These are phyloP conservation scores for Neofusicoccum kwambonambiense DNA, from an alignment of 2,329 filamentous ascomycete genomes.

Conservation along the genomic window DNA sequence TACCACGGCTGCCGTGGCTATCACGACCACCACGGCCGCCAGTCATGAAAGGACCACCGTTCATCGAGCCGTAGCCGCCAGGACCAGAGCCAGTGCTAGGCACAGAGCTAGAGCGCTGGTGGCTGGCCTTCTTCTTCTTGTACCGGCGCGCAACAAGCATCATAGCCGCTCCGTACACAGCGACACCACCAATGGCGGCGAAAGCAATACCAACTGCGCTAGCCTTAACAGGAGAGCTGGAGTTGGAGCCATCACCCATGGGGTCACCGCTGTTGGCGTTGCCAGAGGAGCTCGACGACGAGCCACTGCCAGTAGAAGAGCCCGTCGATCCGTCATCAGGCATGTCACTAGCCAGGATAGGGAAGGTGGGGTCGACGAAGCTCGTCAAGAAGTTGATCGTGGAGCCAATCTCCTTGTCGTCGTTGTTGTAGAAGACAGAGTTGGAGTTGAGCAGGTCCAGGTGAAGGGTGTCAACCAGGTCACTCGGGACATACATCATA, in stretches of 20 bases:
- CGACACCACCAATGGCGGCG: conserved; percentile 74
- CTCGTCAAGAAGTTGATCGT: conserved; percentile 72
- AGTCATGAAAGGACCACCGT: conserved; percentile 49
- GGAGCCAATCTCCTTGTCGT: conserved; percentile 38
- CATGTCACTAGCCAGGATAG: conserved; percentile 56
- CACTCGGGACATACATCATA: conserved; percentile 47
- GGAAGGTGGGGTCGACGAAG: conserved; percentile 82
- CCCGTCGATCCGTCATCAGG: conserved; percentile 41
- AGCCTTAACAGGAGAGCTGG: conserved; percentile 59
- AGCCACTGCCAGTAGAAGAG: conserved; percentile 42
- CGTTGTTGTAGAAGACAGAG: conserved; percentile 73
- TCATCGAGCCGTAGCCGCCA: conserved; percentile 38
- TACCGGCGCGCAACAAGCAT: conserved; percentile 88
- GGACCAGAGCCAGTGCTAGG: conserved; percentile 63
- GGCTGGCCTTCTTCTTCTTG: conserved; percentile 77
- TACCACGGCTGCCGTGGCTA: conserved; percentile 41
- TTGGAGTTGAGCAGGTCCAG: conserved; percentile 69
- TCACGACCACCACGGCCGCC: conserved; percentile 37
- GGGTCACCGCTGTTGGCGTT: conserved; percentile 46
- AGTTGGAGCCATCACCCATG: conserved; percentile 39
- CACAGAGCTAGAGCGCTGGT: conserved; percentile 75
- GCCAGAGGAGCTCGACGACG: conserved; percentile 29
- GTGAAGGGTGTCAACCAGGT: conserved; percentile 56
- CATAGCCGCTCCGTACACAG: conserved; percentile 91
- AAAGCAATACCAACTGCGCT: conserved; percentile 70